phyloP scores from a whole-genome alignment of 2,329 filamentous ascomycete species.

The Mycosphaerella sp. region DNA sequence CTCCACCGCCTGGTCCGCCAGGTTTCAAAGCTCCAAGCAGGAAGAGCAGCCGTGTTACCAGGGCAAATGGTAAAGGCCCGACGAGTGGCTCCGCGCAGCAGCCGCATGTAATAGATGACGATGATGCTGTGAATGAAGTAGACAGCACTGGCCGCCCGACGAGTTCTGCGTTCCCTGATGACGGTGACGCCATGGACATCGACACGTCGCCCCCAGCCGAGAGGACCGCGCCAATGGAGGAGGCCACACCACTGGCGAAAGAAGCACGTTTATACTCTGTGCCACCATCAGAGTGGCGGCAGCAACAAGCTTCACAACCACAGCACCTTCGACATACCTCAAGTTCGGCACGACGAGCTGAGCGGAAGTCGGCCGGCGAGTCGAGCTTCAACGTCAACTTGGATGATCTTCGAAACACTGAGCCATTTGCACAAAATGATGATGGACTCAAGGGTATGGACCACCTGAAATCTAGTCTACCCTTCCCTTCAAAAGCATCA shows the following conservation, averaged over 20 bases:
- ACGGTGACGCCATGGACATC: constrained; percentile 45
- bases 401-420: constrained; percentile 45
- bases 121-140: constrained; percentile 25
- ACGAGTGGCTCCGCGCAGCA: constrained; percentile 17
- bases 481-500: constrained; percentile 53
- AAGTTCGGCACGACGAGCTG: constrained; percentile 11
- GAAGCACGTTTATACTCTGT: constrained; percentile 33
- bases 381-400: constrained; percentile 31
- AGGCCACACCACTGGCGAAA: constrained; percentile 15
- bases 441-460: constrained; percentile 49
- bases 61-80: constrained; percentile 5
- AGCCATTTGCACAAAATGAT: constrained; percentile 42
- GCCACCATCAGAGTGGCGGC: constrained; percentile 30
- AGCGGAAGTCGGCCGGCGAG: constrained; percentile 13
- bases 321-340: constrained; percentile 21
- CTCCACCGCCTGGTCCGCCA: constrained; percentile 26
- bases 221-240: constrained; percentile 8
- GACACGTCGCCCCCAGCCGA: constrained; percentile 35
- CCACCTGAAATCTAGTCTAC: constrained; percentile 50
- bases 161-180: constrained; percentile 5
- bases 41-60: constrained; percentile 24
- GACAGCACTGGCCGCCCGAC: constrained; percentile 7
- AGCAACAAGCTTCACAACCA: constrained; percentile 18
- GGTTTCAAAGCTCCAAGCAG: constrained; percentile 29
- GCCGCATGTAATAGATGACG: constrained; percentile 31